These are phyloP conservation scores for Escallonia rubra DNA, from an alignment of 129 eudicot genomes.

Conservation along the genomic window DNA sequence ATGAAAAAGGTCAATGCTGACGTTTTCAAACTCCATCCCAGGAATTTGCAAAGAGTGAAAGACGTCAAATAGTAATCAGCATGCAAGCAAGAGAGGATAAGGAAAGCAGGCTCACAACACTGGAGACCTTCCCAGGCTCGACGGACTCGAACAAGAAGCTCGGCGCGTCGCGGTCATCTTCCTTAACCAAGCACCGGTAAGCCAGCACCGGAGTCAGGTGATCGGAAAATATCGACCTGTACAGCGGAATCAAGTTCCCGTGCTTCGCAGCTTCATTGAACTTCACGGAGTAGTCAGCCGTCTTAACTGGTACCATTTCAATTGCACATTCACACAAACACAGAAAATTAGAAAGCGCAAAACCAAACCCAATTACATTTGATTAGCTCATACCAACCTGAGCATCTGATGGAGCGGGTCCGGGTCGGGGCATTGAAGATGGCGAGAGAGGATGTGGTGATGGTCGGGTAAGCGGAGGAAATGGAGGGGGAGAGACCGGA, in stretches of 20 bases:
- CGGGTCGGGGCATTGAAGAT: slow-evolving; percentile 5
- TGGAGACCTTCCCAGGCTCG: slow-evolving; percentile 77
- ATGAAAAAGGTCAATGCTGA: not conserved
- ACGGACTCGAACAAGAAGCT: slow-evolving; percentile 92
- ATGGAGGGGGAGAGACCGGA: slow-evolving; percentile 20
- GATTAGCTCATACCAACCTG: no score
- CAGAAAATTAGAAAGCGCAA: not conserved
- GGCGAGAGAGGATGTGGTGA: slow-evolving; percentile 11
- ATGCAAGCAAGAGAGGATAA: not conserved
- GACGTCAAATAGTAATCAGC: no score
- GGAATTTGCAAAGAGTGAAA: no score
- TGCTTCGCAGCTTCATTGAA: slow-evolving; percentile 87
- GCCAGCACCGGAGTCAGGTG: slow-evolving; percentile 96
- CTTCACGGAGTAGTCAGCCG: slow-evolving; percentile 66
- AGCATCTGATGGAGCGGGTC: no score
- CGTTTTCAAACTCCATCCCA: no score
- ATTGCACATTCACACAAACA: not conserved
- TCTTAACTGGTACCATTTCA: slow-evolving; percentile 4
- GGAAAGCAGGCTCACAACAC: slow-evolving; percentile 46
- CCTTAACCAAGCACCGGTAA: slow-evolving; percentile 85
- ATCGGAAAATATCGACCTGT: slow-evolving; percentile 77
- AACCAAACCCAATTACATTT: not conserved
- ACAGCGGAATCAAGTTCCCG: slow-evolving; percentile 83
- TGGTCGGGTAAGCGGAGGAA: slow-evolving; percentile 6
- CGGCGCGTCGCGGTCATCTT: slow-evolving; percentile 94